Percentiles rank a stretch among this genome's conserved stretches.
Evolutionary conservation across 2,329 filamentous ascomycete genomes (phyloP).

Genomic region (Diaporthe caulivora): DNA sequence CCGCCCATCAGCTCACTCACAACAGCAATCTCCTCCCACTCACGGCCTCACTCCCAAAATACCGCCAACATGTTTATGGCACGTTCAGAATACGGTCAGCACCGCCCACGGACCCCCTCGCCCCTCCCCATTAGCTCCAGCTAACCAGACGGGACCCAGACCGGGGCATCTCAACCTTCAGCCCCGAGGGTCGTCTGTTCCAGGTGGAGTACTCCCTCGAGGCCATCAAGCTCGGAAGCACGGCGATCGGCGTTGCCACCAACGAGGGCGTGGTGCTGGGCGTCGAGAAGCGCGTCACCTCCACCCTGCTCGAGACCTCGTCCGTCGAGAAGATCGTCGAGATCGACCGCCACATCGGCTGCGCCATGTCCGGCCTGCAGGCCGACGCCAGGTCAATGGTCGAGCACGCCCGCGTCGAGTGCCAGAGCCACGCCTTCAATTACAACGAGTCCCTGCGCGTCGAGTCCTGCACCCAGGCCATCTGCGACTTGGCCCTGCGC

Average conservation of each 20-base stretch:
- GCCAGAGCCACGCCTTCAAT: conserved; percentile 97
- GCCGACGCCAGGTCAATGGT: conserved; percentile 98
- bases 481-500: conserved; percentile 94
- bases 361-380: conserved; percentile 98
- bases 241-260: conserved; percentile 97
- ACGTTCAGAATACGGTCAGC: conserved; percentile 98
- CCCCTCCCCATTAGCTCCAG: conserved; percentile 49
- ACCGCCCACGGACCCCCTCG: conserved; percentile 46
- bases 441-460: conserved; percentile 95
- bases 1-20: background rate
- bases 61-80: conserved; percentile 95
- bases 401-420: conserved; percentile 97
- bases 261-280: conserved; percentile 95
- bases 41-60: conserved; percentile 45
- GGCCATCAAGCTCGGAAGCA: conserved; percentile 99
- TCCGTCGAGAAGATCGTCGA: conserved; percentile 99
- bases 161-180: conserved; percentile 99
- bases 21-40: background rate
- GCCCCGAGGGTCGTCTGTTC: conserved; percentile 98
- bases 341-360: conserved; percentile 98
- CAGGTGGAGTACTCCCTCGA: conserved; percentile 99
- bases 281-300: conserved; percentile 99
- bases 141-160: conserved; percentile 65
- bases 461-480: conserved; percentile 98
- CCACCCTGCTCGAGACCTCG: conserved; percentile 94